A percentile compares a stretch with the other conserved stretches of the same genome.
Evolutionary conservation across 73 alveolate species (phyloP).

Genomic region (Uronychia binucleata): DNA sequence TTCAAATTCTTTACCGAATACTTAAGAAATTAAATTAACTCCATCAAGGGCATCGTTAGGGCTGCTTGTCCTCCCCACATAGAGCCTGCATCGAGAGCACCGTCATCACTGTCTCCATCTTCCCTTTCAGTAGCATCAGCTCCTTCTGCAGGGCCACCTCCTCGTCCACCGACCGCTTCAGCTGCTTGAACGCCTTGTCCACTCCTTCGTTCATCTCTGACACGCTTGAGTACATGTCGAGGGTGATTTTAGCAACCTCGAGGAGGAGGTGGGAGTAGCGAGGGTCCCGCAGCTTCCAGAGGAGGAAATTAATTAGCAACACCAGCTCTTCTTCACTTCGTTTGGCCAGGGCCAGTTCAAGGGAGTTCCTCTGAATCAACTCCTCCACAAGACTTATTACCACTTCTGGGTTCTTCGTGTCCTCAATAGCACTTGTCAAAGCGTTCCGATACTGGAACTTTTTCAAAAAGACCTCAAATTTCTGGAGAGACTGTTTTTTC

Average conservation of each 20-base stretch:
- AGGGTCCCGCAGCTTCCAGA: slow-evolving; percentile 27
- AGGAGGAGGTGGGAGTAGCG: slow-evolving; percentile 11
- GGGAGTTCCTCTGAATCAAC: slow-evolving; percentile 33
- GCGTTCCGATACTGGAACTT: slow-evolving; percentile 49
- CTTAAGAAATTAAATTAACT: too few species aligned
- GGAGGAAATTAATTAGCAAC: slow-evolving; percentile 11
- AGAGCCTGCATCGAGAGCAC: neutral
- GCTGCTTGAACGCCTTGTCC: neutral
- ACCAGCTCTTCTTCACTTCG: slow-evolving; percentile 21
- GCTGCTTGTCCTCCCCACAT: too few species aligned
- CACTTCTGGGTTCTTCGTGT: slow-evolving; percentile 34
- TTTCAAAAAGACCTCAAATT: slow-evolving; percentile 13
- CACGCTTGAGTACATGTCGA: slow-evolving; percentile 48
- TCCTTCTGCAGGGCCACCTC: neutral
- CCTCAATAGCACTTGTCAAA: neutral
- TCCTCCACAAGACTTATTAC: slow-evolving; percentile 35
- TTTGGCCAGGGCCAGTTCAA: slow-evolving; percentile 32
- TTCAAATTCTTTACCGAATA: too few species aligned
- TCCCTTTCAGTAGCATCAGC: neutral
- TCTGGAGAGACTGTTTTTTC: slow-evolving; percentile 12
- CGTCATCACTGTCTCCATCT: neutral
- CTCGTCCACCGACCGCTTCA: neutral
- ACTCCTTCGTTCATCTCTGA: neutral
- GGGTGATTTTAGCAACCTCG: slow-evolving; percentile 16
- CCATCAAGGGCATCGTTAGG: too few species aligned